A percentile compares a stretch with the other conserved stretches of the same genome.
phyloP scores from a whole-genome alignment of 306 rosid genomes.

The Medicago lupulina region DNA sequence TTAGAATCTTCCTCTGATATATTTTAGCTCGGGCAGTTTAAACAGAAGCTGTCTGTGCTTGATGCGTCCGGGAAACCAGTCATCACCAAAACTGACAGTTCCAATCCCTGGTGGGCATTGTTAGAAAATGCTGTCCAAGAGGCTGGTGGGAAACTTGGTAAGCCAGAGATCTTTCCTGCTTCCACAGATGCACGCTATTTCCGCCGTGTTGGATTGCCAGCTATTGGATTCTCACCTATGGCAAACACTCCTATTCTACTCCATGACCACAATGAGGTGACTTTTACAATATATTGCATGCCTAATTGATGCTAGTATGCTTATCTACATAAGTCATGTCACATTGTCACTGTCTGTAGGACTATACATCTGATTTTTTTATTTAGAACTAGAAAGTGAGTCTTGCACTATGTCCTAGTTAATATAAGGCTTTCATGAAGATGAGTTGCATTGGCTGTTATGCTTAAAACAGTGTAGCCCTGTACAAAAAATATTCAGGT shows the following conservation, averaged over 20 bases:
- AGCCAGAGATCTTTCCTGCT: slow-evolving; percentile 88
- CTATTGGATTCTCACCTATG: slow-evolving; percentile 96
- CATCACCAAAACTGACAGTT: slow-evolving; percentile 70
- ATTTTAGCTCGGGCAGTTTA: slow-evolving; percentile 70
- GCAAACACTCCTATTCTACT: slow-evolving; percentile 89
- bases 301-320: slow-evolving; percentile 20
- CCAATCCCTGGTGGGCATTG: slow-evolving; percentile 92
- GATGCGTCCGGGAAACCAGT: slow-evolving; percentile 66
- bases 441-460: slow-evolving; percentile 1
- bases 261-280: slow-evolving; percentile 97
- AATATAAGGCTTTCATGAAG: slow-evolving; percentile 12
- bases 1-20: slow-evolving; percentile 39
- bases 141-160: slow-evolving; percentile 83
- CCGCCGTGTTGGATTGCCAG: slow-evolving; percentile 76
- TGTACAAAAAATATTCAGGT: neutral
- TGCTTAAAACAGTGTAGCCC: slow-evolving; percentile 6
- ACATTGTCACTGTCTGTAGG: slow-evolving; percentile 10
- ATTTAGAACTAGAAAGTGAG: neutral
- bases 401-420: neutral
- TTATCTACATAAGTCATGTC: slow-evolving; percentile 1
- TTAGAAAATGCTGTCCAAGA: slow-evolving; percentile 74
- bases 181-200: slow-evolving; percentile 89
- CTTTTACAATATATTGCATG: neutral
- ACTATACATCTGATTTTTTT: slow-evolving; percentile 3
- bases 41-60: slow-evolving; percentile 56